A percentile compares a stretch with the other conserved stretches of the same genome.
phyloP scores from a whole-genome alignment of 2,329 filamentous ascomycete genomes.

The Venturia carpophila region DNA sequence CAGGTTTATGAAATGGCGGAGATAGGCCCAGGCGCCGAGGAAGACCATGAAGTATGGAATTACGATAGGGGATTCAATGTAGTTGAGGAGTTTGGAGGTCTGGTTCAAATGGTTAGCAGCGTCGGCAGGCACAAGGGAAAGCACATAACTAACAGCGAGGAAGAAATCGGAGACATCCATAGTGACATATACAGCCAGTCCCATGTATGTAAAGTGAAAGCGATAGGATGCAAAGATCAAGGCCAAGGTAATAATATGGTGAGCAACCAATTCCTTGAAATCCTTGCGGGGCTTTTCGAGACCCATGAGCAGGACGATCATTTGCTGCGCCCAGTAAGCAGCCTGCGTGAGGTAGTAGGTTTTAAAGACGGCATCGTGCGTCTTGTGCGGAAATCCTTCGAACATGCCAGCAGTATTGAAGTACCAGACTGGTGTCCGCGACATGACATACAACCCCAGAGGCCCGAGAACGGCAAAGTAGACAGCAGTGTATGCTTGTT shows the following conservation, averaged over 20 bases:
- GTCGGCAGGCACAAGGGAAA: background rate
- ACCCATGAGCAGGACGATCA: constrained; percentile 75
- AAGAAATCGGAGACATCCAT: constrained; percentile 96
- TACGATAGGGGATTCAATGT: constrained; percentile 72
- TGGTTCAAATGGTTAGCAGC: constrained; percentile 30
- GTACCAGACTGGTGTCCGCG: constrained; percentile 84
- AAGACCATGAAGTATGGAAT: constrained; percentile 78
- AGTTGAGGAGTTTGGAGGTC: constrained; percentile 89
- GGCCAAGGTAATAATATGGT: constrained; percentile 81
- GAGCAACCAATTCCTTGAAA: constrained; percentile 84
- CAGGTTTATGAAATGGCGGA: constrained; percentile 79
- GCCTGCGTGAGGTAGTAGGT: constrained; percentile 94
- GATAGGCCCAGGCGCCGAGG: constrained; percentile 77
- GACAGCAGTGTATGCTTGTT: constrained; percentile 87
- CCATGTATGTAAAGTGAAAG: constrained; percentile 96
- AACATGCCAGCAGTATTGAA: constrained; percentile 91
- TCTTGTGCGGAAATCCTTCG: constrained; percentile 74
- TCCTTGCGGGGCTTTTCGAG: constrained; percentile 93
- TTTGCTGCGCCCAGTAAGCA: constrained; percentile 92
- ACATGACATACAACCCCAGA: constrained; percentile 85
- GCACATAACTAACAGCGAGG: constrained; percentile 62
- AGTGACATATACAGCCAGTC: constrained; percentile 85
- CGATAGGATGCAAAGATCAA: constrained; percentile 83
- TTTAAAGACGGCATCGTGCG: constrained; percentile 76
- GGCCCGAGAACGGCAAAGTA: constrained; percentile 82